Base-by-base conservation (phyloP, 805 yeast species). In the Scheffersomyces ergatensis region DNA sequence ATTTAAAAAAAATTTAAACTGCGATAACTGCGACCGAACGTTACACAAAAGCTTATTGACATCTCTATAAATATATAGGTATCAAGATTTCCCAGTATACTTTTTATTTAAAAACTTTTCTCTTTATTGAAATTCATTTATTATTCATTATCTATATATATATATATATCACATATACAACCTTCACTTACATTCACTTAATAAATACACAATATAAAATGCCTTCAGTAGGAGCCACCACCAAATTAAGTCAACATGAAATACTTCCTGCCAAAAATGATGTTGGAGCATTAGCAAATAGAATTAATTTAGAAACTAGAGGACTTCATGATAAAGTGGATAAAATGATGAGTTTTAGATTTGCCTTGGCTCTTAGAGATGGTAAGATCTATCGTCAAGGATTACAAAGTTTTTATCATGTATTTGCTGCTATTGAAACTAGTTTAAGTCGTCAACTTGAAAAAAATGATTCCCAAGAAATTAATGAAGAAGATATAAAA, bases 331-430 rank as follows among this genome's bases (percentile, higher is more conserved):
- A 83, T 57, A 76, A 75, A 47, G 80, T 87, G 40, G 79, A 86
- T 58, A 82, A 83, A 46, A 63, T 78, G 54, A 80, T 87, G 65
- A 77, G 84, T 12, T 63, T 85, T 33, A 82, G 82, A 61, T 72
- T 87, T 47, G 88, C 89, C 3, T 62, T 86, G 33, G 95, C 93
- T 2, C 63, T 86, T 44, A 76, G 87, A 59, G 90, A 87, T 58
- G 78, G 81, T 35, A 81, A 77, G 47, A 80, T 87, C 31, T 87
- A 83, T 67, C 77, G 92, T 58, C 95, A 87, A 62, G 93, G 93
- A 3, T 64, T 87, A 34, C 89, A 84, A 58, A 73, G 80, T 42
- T 85, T 79, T 56, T 85, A 81, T 58, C 87, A 82, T 55, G 76
- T 83, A 4, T 84, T 83, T 62, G 70, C 72, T 23, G 67, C 83